Evolutionary conservation across 176 grass and related monocot species (phyloP).

Genomic region (Oryza meridionalis): DNA sequence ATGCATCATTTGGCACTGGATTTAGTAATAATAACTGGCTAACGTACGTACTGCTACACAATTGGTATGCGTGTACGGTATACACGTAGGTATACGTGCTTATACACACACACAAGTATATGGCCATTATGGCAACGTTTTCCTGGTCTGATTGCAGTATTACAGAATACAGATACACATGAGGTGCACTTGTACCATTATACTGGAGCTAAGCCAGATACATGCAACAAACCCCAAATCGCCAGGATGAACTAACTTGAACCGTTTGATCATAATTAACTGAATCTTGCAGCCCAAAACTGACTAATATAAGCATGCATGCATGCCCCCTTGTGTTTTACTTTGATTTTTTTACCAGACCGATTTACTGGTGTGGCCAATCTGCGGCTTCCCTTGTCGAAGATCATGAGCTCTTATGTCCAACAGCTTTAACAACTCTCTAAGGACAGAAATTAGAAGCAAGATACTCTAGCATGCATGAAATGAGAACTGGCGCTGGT

Average conservation of each 20-base stretch:
- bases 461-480: not conserved
- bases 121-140: not conserved
- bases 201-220: not conserved
- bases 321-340: not conserved
- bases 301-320: not conserved
- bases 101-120: not conserved
- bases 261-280: not conserved
- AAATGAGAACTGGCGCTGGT: not conserved
- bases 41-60: not conserved
- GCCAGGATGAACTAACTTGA: not conserved
- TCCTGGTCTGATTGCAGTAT: no score
- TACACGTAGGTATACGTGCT: not conserved
- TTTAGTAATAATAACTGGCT: not conserved
- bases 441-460: not conserved
- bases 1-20: not conserved
- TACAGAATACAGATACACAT: not conserved
- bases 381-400: not conserved
- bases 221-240: not conserved
- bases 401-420: not conserved
- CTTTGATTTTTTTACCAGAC: not conserved
- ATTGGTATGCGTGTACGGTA: no score
- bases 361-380: not conserved
- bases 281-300: not conserved
- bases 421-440: no score
- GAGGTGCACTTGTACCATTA: not conserved